Evolutionary conservation across 257 asterid genomes (phyloP).

Genomic region (Nicotiana attenuata): DNA sequence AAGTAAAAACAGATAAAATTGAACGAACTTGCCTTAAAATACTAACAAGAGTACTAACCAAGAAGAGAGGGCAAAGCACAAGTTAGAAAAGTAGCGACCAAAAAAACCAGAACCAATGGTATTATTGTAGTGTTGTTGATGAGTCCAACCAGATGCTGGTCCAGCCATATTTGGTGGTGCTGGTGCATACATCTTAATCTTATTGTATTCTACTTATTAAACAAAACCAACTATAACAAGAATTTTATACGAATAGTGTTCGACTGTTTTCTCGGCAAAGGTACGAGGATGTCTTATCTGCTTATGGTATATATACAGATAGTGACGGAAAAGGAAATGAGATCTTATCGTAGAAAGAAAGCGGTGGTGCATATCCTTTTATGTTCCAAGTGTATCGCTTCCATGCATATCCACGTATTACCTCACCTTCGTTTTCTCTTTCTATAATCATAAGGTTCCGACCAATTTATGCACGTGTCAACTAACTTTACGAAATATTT

Average conservation of each 20-base stretch:
- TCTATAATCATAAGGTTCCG: too few relatives aligned
- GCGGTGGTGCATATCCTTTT: not conserved
- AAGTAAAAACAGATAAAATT: too few relatives aligned
- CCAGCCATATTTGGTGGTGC: too few relatives aligned
- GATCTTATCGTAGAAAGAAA: not conserved
- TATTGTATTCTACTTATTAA: too few relatives aligned
- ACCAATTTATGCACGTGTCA: too few relatives aligned
- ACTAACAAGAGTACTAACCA: slow-evolving; percentile 17
- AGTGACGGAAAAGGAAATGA: not conserved
- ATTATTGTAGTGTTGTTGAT: too few relatives aligned
- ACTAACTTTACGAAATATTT: too few relatives aligned
- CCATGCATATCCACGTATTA: not conserved
- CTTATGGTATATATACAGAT: not conserved
- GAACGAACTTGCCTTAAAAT: too few relatives aligned
- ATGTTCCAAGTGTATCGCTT: not conserved
- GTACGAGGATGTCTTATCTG: not conserved
- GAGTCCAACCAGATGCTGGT: too few relatives aligned
- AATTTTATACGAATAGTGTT: too few relatives aligned
- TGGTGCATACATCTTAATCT: not conserved
- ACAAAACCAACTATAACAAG: too few relatives aligned
- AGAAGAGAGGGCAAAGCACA: slow-evolving; percentile 35
- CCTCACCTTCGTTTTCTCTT: too few relatives aligned
- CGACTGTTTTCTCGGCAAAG: not conserved
- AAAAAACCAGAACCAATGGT: not conserved
- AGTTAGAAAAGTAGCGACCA: slow-evolving; percentile 24